A percentile compares a stretch with the other conserved stretches of the same genome.
Conservation (phyloP, 345 rosid genomes). For the Aquilaria sinensis region DNA sequence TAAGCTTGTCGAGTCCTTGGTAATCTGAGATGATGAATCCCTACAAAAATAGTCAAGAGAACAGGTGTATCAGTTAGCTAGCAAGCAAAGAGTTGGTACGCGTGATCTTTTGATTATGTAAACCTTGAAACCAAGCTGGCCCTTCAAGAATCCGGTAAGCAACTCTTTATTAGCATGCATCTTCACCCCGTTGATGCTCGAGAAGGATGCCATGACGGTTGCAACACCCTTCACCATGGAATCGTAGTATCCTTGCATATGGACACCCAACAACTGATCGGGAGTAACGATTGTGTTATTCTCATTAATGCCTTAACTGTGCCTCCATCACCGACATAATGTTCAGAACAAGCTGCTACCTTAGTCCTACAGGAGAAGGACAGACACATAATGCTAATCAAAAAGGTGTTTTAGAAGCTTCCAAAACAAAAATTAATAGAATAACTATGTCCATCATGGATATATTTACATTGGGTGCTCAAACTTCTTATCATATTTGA, state of each 20-base stretch:
- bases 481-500: not conserved
- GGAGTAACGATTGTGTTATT: slow-evolving; percentile 22
- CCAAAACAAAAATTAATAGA: too few relatives aligned
- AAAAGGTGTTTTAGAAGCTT: too few relatives aligned
- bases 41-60: slow-evolving; percentile 9
- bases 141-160: slow-evolving; percentile 29
- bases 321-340: slow-evolving; percentile 36
- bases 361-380: slow-evolving; percentile 15
- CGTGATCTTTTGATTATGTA: too few relatives aligned
- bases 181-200: slow-evolving; percentile 37
- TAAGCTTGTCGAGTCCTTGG: slow-evolving; percentile 36
- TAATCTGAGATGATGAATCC: too few relatives aligned
- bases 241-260: slow-evolving; percentile 31
- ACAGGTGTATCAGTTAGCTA: too few relatives aligned
- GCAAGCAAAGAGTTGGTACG: too few relatives aligned
- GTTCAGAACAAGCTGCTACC: slow-evolving; percentile 33
- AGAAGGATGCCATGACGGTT: slow-evolving; percentile 38
- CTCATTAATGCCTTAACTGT: slow-evolving; percentile 26
- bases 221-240: slow-evolving; percentile 21
- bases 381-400: too few relatives aligned
- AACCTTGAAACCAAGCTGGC: slow-evolving; percentile 27
- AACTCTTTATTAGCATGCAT: slow-evolving; percentile 31
- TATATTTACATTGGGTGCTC: not conserved
- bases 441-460: too few relatives aligned
- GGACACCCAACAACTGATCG: slow-evolving; percentile 15